Evolutionary conservation across 108 stramenopile species (phyloP), one percentile per base, ranked within the genome.

Genomic region (Cyclotella atomus): DNA sequence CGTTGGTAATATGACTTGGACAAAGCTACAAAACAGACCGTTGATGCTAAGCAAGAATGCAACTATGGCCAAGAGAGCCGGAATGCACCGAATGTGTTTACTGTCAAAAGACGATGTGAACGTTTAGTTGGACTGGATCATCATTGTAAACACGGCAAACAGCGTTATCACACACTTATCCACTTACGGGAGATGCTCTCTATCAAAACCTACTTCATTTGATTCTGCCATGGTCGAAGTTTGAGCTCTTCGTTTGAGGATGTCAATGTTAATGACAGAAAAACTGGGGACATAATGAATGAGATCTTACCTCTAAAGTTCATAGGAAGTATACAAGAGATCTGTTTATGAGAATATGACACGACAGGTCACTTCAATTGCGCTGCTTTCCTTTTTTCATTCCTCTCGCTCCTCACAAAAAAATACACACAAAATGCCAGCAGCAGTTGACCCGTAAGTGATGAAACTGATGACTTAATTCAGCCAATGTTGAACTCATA

Each of bases 11-110:
- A 32, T n/a, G 28, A 57, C 14, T 57, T 29, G 29, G 1, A 57
- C 56, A 32, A 57, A 57, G 30, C 12, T 57, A 32, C 56, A 57
- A 32, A 28, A 30, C 12, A 57, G n/a, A 4, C 56, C 56, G 30
- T 57, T 30, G 1, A 57, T 12, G 56, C 29, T 16, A 0, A 57
- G 29, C 9, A 57, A n/a, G 12, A 57, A 57, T 0, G 56, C 56
- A 19, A 32, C 32, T 32, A 57, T 8, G 17, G 56, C 28, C 15
- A 57, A n/a, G 30, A 29, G 15, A 10, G 56, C 56, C 12, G 56
- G 56, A 15, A 57, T 29, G n/a, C 29, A 57, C 10, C 1, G 56
- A 19, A 57, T 12, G 12, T 57, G 56, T 57, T 30, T 30, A 30
- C 56, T 57, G 29, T 30, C 12, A 15, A 19, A 32, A 28, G 29